Evolutionary conservation across 2,329 filamentous ascomycete genomes (phyloP).

Genomic region (Scedosporium dehoogii): DNA sequence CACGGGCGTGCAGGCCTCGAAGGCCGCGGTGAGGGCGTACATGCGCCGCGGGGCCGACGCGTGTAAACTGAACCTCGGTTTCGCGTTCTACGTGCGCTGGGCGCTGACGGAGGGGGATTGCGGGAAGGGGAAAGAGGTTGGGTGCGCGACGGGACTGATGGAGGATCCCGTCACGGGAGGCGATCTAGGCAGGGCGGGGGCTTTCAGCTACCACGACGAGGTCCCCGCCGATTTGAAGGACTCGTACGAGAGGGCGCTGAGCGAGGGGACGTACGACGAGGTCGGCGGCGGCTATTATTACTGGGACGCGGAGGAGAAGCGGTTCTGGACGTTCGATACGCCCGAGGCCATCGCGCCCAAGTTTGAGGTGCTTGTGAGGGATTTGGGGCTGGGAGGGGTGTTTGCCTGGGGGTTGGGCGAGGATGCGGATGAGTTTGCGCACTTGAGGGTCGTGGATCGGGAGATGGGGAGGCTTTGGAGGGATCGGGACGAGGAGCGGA

Average conservation of each 20-base stretch:
- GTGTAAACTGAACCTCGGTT: constrained; percentile 48
- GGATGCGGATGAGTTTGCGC: constrained; percentile 40
- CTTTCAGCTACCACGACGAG: constrained; percentile 50
- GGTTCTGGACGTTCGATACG: constrained; percentile 71
- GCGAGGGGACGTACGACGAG: constrained; percentile 45
- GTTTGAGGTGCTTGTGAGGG: constrained; percentile 47
- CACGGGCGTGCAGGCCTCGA: constrained; percentile 47
- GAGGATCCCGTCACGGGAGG: constrained; percentile 48
- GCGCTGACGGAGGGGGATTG: constrained; percentile 39
- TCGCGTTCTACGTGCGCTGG: constrained; percentile 61
- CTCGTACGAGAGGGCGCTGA: constrained; percentile 48
- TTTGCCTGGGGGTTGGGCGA: constrained; percentile 71
- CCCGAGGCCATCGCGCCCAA: constrained; percentile 50
- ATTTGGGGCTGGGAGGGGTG: constrained; percentile 52
- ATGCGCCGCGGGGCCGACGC: constrained; percentile 40
- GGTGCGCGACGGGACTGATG: constrained; percentile 44
- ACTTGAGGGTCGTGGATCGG: constrained; percentile 21
- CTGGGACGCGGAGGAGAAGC: constrained; percentile 46
- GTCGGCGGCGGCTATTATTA: constrained; percentile 56
- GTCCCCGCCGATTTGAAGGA: constrained; percentile 39
- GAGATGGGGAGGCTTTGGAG: constrained; percentile 6
- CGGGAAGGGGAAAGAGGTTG: constrained; percentile 32
- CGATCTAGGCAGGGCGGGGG: constrained; percentile 47
- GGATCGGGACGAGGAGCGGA: not conserved
- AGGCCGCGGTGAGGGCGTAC: constrained; percentile 48